phyloP scores from a whole-genome alignment of 1,284 basidiomycete species.

The Malassezia obtusa region DNA sequence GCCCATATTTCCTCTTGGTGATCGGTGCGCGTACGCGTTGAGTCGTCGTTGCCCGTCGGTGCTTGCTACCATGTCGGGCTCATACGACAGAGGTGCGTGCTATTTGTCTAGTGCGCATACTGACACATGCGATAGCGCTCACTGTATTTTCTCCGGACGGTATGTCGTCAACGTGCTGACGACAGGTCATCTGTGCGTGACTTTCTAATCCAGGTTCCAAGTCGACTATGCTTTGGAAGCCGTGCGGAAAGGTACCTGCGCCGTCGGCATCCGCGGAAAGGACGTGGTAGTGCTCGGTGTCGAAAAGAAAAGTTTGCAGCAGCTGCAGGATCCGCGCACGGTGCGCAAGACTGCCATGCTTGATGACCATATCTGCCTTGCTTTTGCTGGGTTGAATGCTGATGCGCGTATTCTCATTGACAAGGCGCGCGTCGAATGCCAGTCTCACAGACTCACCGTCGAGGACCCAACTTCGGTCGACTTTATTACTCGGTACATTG shows the following conservation, averaged over 20 bases:
- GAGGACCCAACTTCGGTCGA: slow-evolving; percentile 97
- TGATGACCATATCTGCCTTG: slow-evolving; percentile 93
- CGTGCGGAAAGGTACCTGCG: slow-evolving; percentile 92
- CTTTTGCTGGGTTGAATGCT: slow-evolving; percentile 93
- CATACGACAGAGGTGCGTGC: slow-evolving; percentile 34
- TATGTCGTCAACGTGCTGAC: slow-evolving; percentile 7
- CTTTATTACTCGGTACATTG: slow-evolving; percentile 95
- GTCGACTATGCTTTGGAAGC: slow-evolving; percentile 98
- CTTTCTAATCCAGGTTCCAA: slow-evolving; percentile 50
- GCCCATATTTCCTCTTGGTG: slow-evolving; percentile 7
- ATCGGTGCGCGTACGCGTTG: slow-evolving; percentile 14
- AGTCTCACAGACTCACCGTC: slow-evolving; percentile 90
- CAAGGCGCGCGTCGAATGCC: slow-evolving; percentile 94
- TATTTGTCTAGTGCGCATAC: not conserved
- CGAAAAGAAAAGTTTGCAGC: slow-evolving; percentile 95
- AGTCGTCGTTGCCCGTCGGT: not conserved
- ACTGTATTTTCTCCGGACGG: slow-evolving; percentile 92
- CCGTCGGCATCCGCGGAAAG: slow-evolving; percentile 88
- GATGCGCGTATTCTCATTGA: slow-evolving; percentile 97
- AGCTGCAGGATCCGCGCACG: slow-evolving; percentile 94
- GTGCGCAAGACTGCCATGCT: slow-evolving; percentile 97
- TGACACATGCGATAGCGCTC: slow-evolving; percentile 54
- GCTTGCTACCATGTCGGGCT: slow-evolving; percentile 22
- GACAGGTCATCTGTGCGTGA: slow-evolving; percentile 20
- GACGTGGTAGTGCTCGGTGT: slow-evolving; percentile 93